phyloP scores from a whole-genome alignment of 78 protist species.

The Acrasis kona region DNA sequence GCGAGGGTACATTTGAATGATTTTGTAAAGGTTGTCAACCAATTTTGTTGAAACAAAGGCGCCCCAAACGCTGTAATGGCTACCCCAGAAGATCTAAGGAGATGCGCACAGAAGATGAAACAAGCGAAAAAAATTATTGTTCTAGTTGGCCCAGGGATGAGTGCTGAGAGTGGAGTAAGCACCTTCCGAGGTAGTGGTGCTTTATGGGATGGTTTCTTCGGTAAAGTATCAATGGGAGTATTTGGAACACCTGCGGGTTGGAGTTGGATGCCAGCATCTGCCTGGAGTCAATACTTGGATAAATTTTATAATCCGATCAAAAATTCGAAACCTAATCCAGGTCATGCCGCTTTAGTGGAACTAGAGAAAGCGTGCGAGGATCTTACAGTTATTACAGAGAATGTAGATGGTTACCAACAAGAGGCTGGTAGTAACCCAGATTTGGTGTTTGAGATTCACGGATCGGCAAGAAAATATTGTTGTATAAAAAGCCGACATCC shows the following conservation, averaged over 20 bases:
- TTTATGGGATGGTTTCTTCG: background rate
- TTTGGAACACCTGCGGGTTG: conserved; percentile 1
- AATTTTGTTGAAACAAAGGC: no score
- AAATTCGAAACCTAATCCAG: background rate
- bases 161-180: conserved; percentile 2
- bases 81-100: no score
- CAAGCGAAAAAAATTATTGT: conserved; percentile 5
- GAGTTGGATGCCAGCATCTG: conserved; percentile 4
- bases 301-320: background rate
- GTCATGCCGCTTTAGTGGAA: background rate
- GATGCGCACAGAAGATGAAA: background rate
- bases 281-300: background rate
- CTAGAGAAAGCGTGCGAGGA: background rate
- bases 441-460: no score
- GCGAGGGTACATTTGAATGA: no score
- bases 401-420: conserved; percentile 18
- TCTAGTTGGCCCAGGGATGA: conserved; percentile 20
- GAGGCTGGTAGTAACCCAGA: no score
- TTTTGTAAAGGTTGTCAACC: no score
- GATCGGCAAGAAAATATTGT: no score
- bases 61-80: no score
- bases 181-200: conserved; percentile 14
- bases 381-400: background rate
- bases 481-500: no score
- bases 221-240: background rate